Evolutionary conservation across 768 basidiomycete genomes (phyloP), one percentile per base, ranked within the genome.

Genomic region (Suillus paluster): DNA sequence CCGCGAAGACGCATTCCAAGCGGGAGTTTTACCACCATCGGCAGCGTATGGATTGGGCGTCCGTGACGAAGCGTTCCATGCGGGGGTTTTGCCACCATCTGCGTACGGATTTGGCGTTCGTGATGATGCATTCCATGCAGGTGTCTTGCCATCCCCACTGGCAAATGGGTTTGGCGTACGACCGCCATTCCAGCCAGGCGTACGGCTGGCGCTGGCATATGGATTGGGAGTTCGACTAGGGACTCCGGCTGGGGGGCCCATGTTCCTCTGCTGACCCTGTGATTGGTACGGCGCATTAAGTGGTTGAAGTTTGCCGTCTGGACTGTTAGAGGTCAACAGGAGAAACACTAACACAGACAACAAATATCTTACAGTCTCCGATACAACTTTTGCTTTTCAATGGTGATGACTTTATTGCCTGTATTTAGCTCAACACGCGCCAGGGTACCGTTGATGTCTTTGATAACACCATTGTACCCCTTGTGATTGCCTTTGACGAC

Each of bases 391-490:
- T 84, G 83, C 70, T 95, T 93, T 53, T 92, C 90, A 61, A 98
- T 88, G 42, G 89, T 89, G 61, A 99, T 88, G 23, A 95, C 81
- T 75, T 94, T 95, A 75, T 95, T 96, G 42, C 90, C 90, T 15
- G 94, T 89, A 63, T 84, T 80, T n/a, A 99, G 79, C 75, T 99
- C 97, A 15, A 99, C 95, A 45, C 97, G 86, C 2, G 91, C 93
- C 60, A 87, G 80, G 42, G 83, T 81, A 5, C 95, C 97, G 62
- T 95, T 97, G 33, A 95, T 92, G 71, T 99, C 97, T 77, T 96
- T 98, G 80, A 99, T 92, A 5, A 88, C 86, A 8, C 97, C 97
- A 49, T 89, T 82, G 68, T 96, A 91, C 15, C 95, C 93, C 76
- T 99, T 99, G 71, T 90, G 86, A 5, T 92, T 84, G 5, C 97